Base-by-base conservation (phyloP, 352 stramenopile genomes). In the Phytopythium oedochilum region DNA sequence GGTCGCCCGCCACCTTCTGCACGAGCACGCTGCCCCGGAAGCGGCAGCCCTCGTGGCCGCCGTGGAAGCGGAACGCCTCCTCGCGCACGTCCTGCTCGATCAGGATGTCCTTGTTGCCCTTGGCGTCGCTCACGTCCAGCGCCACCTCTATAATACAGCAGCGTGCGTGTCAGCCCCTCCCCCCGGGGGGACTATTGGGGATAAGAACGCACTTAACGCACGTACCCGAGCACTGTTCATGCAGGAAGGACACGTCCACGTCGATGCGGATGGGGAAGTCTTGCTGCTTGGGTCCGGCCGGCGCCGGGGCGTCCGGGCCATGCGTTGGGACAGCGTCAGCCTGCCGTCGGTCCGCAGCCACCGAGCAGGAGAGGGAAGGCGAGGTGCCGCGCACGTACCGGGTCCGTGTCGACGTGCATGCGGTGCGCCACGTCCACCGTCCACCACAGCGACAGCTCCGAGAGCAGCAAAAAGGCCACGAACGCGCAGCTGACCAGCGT, bases 371-470 rank as follows among this genome's bases (percentile, higher is more conserved):
- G n/a, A n/a, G n/a, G n/a, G n/a, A n/a, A n/a, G 6, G 11, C 31
- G 46, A 55, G 2, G 22, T 9, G 4, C 2, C 39, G 26, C 5
- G 20, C 2, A 70, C 73, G 64, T 76, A 94, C 85, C 66, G 85
- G 71, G 26, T 76, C 63, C 18, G 75, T 91, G 69, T 95, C 85
- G 49, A 95, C 85, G 59, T 95, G 82, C 85, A 95, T 95, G 73
- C 78, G 85, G 62, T 95, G 83, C 40, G 78, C 73, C 49, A 92
- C 79, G 54, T 86, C 83, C 58, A 91, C 79, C 3, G 78, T 89
- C 79, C 81, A 92, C 83, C 84, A 95, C 32, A 93, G 67, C 8
- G 81, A 83, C 66, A 95, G 64, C 71, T 95, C 85, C 36, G 85
- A 95, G 55, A 88, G 71, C 61, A 95, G 60, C 46, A 95, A 61